Evolutionary conservation across 768 basidiomycete genomes (phyloP), one percentile per base, ranked within the genome.

Genomic region (Panaeolus papilionaceus): DNA sequence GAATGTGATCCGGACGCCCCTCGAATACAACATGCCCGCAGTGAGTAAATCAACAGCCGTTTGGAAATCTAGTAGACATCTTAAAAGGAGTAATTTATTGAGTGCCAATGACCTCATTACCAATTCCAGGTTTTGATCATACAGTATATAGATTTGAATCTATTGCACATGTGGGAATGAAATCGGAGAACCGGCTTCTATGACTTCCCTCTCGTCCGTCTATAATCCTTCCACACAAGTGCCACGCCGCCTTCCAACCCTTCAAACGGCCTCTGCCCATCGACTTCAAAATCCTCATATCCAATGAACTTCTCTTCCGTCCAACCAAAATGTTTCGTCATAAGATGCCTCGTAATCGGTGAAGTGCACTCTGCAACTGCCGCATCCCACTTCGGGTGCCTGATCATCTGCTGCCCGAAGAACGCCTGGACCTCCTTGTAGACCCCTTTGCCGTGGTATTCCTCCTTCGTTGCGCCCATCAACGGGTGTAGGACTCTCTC

Each of bases 271-370:
- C 54, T 58, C 28, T 64, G 61, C 49, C 28, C 62, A 63, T 65
- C 64, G 64, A 64, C 66, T 62, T 66, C 47, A 67, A 14, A 64
- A 62, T 63, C 63, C 68, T 28, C 68, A 58, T 66, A 42, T 39
- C 62, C 38, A 64, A 54, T 47, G 6, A 26, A 69, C 40, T 47
- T 54, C 62, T 54, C 51, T 62, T 62, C 39, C 62, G 28, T 16
- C 54, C 54, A 58, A 4, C 28, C 54, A 58, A 33, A n/a, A 5
- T 58, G 28, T 5, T 9, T 33, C 26, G 14, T 58, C 54, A 6
- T 58, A 14, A 58, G 8, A 37, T 37, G 54, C 14, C 54, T 58
- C 20, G 54, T 58, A 14, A 58, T 33, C 10, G 54, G 54, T 7
- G 54, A 58, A 28, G 54, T 58, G 7, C 54, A 58, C 10, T 58